phyloP scores from a whole-genome alignment of 2,329 filamentous ascomycete genomes.

The Beauveria medogensis region DNA sequence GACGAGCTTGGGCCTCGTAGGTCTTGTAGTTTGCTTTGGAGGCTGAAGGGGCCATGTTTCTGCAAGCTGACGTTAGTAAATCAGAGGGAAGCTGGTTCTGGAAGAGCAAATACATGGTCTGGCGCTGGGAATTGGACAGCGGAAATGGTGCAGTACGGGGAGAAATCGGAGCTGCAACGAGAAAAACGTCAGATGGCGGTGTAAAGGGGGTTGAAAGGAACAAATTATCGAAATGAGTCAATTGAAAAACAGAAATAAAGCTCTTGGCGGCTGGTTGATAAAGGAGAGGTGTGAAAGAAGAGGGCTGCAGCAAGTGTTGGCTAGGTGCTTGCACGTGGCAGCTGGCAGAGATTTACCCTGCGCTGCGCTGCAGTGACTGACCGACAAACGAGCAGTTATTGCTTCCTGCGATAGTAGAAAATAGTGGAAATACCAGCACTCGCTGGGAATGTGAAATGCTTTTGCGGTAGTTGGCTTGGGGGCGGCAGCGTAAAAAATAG shows the following conservation, averaged over 20 bases:
- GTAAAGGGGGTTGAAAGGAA: not conserved
- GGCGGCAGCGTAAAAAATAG: too few relatives aligned
- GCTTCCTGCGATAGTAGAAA: too few relatives aligned
- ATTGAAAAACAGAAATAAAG: not conserved
- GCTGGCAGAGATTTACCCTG: constrained; percentile 1
- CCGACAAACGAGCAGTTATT: not conserved
- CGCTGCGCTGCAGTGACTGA: not conserved
- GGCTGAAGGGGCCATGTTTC: constrained; percentile 34
- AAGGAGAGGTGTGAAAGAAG: not conserved
- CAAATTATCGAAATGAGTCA: not conserved
- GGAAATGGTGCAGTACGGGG: not conserved
- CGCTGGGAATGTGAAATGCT: not conserved
- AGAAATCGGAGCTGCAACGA: not conserved
- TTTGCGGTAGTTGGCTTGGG: not conserved
- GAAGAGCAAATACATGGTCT: not conserved
- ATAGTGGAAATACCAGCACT: not conserved
- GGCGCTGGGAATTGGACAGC: not conserved
- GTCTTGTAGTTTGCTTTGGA: constrained; percentile 48
- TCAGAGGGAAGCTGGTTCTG: not conserved
- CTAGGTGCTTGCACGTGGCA: not conserved
- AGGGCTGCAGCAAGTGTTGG: not conserved
- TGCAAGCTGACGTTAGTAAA: not conserved
- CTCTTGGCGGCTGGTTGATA: not conserved
- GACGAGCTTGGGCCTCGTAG: constrained; percentile 51
- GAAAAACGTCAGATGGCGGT: not conserved